A percentile compares a stretch with the other conserved stretches of the same genome.
Evolutionary conservation across 192 early-diverging fungal species (phyloP).

Genomic region (Coemansia sp.): DNA sequence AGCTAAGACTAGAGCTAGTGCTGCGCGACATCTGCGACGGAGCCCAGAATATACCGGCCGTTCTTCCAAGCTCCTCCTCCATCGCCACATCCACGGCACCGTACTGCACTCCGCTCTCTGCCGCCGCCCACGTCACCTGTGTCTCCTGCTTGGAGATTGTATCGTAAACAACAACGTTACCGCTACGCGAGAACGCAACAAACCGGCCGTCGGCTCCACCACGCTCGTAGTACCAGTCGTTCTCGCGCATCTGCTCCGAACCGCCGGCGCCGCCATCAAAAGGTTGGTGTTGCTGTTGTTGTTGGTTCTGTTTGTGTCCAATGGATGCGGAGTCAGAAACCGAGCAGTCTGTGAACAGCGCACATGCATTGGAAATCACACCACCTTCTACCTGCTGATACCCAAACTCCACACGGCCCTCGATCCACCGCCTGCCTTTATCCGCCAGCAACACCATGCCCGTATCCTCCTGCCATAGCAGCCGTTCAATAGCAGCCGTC

Average conservation of each 20-base stretch:
- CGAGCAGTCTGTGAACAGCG: constrained; percentile 1
- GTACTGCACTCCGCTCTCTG: constrained; percentile 10
- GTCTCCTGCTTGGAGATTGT: not conserved
- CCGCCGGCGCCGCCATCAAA: not conserved
- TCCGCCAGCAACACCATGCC: constrained; percentile 8
- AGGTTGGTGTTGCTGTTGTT: too few species aligned
- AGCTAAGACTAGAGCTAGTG: not conserved
- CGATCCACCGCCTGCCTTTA: constrained; percentile 15
- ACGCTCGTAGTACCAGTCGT: constrained; percentile 27
- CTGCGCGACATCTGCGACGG: too few species aligned
- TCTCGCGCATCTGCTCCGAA: not conserved
- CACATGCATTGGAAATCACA: not conserved
- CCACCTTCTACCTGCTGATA: not conserved
- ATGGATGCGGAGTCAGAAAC: not conserved
- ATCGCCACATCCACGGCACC: constrained; percentile 19
- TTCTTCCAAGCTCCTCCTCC: constrained; percentile 24
- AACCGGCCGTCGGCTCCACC: constrained; percentile 10
- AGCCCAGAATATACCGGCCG: constrained; percentile 18
- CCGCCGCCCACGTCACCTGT: constrained; percentile 10
- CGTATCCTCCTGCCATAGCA: constrained; percentile 1
- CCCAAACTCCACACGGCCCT: not conserved
- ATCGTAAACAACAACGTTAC: constrained; percentile 23
- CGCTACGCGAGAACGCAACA: constrained; percentile 15
- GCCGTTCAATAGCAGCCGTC: constrained; percentile 1
- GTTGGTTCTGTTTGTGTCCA: not conserved